Base-by-base conservation (phyloP, 108 stramenopile genomes). In the Nannochloropsis oceanica region DNA sequence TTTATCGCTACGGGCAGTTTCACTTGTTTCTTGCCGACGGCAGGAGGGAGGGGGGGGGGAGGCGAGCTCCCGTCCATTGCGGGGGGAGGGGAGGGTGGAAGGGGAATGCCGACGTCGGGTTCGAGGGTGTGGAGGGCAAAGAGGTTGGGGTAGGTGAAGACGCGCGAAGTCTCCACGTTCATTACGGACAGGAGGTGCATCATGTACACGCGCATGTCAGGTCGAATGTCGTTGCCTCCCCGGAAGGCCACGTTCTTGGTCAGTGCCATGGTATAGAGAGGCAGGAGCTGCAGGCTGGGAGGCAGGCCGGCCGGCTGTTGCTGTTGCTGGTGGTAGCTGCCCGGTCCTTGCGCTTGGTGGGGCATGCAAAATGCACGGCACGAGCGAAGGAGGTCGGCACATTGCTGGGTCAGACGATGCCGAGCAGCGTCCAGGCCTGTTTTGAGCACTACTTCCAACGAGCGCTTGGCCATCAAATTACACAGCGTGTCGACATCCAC, bases 221-320 rank as follows among this genome's bases (percentile, higher is more conserved):
- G 93, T 86, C 95, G 95, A 27, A 98, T 92, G 87, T 98, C 97
- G 5, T 93, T 93, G 25, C 97, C 97, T 83, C 99, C 99, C 34
- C 99, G 92, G 86, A 98, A 96, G 11, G 95, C 95, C 26, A 96
- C 93, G 91, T 93, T 95, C 91, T 99, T 99, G 93, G 95, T 95
- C 89, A 97, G 89, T 12, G 95, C 95, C 91, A 99, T 90, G 73
- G 94, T 94, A 91, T 97, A 99, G 43, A 99, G 92, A 14, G 99
- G 99, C 44, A 98, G 91, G 12, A 98, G 93, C 80, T 93, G 87
- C 79, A 97, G 87, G 44, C 90, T 90, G 50, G 93, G 93, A 0
- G 96, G 95, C 12, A 88, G 20, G 44, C 59, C 81, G 11, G 87
- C 92, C 44, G 83, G 92, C 43, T 87, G 88, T 18, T 92, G 91